phyloP scores from a whole-genome alignment of 2,329 filamentous ascomycete genomes.

The Botrytis deweyae region DNA sequence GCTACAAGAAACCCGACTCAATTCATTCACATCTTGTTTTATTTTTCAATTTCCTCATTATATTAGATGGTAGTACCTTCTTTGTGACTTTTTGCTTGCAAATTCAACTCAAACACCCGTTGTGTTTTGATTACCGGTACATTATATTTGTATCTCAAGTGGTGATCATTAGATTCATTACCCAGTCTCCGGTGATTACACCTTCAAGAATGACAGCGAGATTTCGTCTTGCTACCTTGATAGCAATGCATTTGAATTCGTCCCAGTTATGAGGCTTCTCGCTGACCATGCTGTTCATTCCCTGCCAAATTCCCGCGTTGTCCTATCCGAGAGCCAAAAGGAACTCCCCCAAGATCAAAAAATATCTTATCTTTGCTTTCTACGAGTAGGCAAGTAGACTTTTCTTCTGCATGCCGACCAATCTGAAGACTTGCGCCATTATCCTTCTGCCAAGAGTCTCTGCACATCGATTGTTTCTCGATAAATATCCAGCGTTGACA shows the following conservation, averaged over 20 bases:
- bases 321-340: background rate
- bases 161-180: background rate
- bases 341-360: background rate
- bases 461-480: background rate
- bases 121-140: too few relatives aligned
- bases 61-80: background rate
- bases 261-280: background rate
- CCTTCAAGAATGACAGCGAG: background rate
- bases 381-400: background rate
- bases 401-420: background rate
- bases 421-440: background rate
- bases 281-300: background rate
- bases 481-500: background rate
- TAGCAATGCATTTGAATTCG: background rate
- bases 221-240: background rate
- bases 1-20: background rate
- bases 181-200: background rate
- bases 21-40: background rate
- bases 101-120: background rate
- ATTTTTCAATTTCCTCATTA: too few relatives aligned
- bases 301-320: background rate
- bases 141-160: conserved; percentile 3
- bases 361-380: too few relatives aligned
- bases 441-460: background rate
- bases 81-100: background rate